These are phyloP conservation scores for Trypanosoma brucei DNA, from an alignment of 208 protist species.

Conservation along the genomic window DNA sequence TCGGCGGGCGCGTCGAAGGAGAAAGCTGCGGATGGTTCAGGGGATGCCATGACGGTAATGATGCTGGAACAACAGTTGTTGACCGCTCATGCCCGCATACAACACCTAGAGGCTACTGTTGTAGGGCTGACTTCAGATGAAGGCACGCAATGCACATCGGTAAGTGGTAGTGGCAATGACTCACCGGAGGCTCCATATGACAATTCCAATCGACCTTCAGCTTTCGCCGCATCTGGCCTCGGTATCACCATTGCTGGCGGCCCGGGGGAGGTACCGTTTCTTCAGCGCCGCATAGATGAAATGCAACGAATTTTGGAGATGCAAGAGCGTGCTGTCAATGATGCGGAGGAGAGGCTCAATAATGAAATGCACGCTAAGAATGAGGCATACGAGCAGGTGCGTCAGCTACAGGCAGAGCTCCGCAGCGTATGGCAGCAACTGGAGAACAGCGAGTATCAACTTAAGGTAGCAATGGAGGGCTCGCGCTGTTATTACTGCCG, in stretches of 20 bases:
- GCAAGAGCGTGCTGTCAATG: constrained; percentile 7
- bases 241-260: background rate
- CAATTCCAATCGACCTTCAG: background rate
- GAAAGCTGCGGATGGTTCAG: too few relatives aligned
- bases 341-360: constrained; percentile 42
- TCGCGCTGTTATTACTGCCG: constrained; percentile 24
- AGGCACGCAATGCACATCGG: too few relatives aligned
- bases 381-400: constrained; percentile 14
- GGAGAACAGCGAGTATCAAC: constrained; percentile 27
- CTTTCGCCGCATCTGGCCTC: background rate
- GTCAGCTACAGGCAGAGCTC: constrained; percentile 30
- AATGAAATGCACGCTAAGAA: constrained; percentile 26
- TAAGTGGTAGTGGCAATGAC: too few relatives aligned
- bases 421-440: constrained; percentile 36
- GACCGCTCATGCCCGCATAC: too few relatives aligned
- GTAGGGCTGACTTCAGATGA: too few relatives aligned
- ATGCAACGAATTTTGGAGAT: constrained; percentile 18
- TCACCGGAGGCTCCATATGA: too few relatives aligned
- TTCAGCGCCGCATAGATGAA: constrained; percentile 19
- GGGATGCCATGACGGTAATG: too few relatives aligned
- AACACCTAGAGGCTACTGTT: too few relatives aligned
- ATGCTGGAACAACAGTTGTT: too few relatives aligned
- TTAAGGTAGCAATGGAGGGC: constrained; percentile 17
- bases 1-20: too few relatives aligned
- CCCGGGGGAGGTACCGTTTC: constrained; percentile 10